Evolutionary conservation across 2,329 filamentous ascomycete species (phyloP).

Genomic region (Cercospora canescens): DNA sequence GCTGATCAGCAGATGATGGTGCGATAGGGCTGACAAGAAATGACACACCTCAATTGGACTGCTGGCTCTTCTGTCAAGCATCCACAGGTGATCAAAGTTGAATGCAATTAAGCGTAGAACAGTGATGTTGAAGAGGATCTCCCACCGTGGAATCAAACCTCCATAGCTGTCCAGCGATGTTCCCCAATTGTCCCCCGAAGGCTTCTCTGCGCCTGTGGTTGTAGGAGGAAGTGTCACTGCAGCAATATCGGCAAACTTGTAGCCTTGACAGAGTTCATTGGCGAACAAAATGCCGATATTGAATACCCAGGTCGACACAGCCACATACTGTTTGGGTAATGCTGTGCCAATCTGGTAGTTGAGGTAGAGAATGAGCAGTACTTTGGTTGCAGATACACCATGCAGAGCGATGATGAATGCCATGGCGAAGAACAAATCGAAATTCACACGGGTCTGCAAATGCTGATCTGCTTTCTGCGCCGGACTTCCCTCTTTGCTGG

Average conservation of each 20-base stretch:
- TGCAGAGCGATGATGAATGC: constrained; percentile 79
- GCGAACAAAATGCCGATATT: constrained; percentile 83
- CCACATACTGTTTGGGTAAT: constrained; percentile 70
- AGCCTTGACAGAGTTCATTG: constrained; percentile 82
- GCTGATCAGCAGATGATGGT: constrained; percentile 56
- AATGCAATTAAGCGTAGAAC: constrained; percentile 92
- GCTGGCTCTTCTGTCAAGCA: constrained; percentile 61
- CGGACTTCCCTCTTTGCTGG: constrained; percentile 9
- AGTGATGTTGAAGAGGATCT: constrained; percentile 97
- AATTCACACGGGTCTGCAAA: constrained; percentile 68
- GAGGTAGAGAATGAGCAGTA: constrained; percentile 73
- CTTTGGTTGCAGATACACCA: constrained; percentile 81
- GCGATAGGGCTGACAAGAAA: background rate
- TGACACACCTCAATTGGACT: constrained; percentile 77
- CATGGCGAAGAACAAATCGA: constrained; percentile 79
- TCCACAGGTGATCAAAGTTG: constrained; percentile 97
- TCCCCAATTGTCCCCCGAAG: constrained; percentile 55
- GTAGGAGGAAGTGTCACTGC: constrained; percentile 49
- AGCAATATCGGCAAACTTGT: constrained; percentile 67
- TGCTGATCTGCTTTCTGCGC: constrained; percentile 55
- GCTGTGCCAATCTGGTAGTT: constrained; percentile 79
- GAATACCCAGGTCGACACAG: constrained; percentile 81
- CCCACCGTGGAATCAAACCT: constrained; percentile 87
- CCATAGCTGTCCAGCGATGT: constrained; percentile 74
- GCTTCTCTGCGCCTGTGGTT: constrained; percentile 40